Conservation (phyloP, 345 rosid species). For the Eucalyptus lansdowneana region DNA sequence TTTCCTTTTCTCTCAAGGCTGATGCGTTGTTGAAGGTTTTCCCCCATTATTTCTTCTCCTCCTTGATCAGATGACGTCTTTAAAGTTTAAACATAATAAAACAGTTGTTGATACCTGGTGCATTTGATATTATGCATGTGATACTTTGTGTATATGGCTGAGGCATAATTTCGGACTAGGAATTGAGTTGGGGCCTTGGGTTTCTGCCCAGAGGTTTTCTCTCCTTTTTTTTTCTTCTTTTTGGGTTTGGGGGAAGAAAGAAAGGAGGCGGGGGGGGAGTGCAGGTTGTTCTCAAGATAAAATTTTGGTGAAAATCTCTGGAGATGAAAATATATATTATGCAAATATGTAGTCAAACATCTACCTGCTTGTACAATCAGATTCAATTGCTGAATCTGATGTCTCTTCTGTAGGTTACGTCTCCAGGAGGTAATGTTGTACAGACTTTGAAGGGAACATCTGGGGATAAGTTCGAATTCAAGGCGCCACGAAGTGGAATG, state of each 20-base stretch:
- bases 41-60: neutral
- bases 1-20: neutral
- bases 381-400: neutral
- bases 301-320: neutral
- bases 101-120: neutral
- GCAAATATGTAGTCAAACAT: neutral
- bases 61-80: neutral
- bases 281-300: neutral
- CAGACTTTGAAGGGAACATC: slow-evolving; percentile 72
- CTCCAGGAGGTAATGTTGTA: slow-evolving; percentile 68
- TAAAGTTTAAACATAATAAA: neutral
- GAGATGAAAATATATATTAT: neutral
- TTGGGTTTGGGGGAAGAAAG: no score
- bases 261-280: no score
- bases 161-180: neutral
- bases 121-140: neutral
- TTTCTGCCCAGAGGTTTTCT: neutral
- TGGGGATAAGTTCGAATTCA: slow-evolving; percentile 89
- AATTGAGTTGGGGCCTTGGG: neutral
- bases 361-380: neutral
- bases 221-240: neutral
- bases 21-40: neutral
- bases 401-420: slow-evolving; percentile 44
- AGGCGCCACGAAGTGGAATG: slow-evolving; percentile 94
- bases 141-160: neutral